A percentile compares a stretch with the other conserved stretches of the same genome.
phyloP scores from a whole-genome alignment of 768 basidiomycete species.

The Chlorophyllum brunneum region DNA sequence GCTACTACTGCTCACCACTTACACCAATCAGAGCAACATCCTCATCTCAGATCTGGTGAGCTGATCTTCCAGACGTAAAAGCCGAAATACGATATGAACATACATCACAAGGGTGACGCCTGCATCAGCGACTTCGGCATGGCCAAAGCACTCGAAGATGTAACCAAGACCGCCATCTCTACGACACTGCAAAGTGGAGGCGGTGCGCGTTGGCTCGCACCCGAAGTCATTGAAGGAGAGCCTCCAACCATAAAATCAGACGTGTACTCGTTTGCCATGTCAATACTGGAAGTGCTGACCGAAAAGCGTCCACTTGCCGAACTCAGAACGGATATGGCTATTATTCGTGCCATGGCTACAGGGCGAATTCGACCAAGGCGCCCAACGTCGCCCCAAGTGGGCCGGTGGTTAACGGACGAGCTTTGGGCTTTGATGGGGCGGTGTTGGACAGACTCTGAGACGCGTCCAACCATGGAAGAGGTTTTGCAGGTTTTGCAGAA shows the following conservation, averaged over 20 bases:
- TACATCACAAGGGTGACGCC: slow-evolving; percentile 39
- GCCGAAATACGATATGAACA: not conserved
- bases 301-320: slow-evolving; percentile 48
- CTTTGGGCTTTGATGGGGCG: slow-evolving; percentile 42
- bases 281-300: slow-evolving; percentile 54
- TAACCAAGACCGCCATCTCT: slow-evolving; percentile 43
- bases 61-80: not conserved
- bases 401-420: slow-evolving; percentile 39
- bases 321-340: slow-evolving; percentile 43
- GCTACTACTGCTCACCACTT: not conserved
- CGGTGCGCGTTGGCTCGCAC: slow-evolving; percentile 58
- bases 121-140: slow-evolving; percentile 64
- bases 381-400: slow-evolving; percentile 31
- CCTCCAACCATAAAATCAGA: slow-evolving; percentile 46
- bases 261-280: slow-evolving; percentile 59
- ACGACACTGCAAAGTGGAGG: slow-evolving; percentile 39
- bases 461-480: slow-evolving; percentile 38
- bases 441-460: slow-evolving; percentile 42
- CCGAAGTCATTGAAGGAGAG: slow-evolving; percentile 48
- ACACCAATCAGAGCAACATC: slow-evolving; percentile 45
- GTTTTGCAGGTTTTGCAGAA: slow-evolving; percentile 18
- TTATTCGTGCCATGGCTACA: slow-evolving; percentile 41
- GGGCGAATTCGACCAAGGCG: slow-evolving; percentile 28
- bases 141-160: slow-evolving; percentile 55
- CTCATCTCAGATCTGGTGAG: slow-evolving; percentile 49